Evolutionary conservation across 2,329 filamentous ascomycete genomes (phyloP).

Genomic region (Fusarium luffae): DNA sequence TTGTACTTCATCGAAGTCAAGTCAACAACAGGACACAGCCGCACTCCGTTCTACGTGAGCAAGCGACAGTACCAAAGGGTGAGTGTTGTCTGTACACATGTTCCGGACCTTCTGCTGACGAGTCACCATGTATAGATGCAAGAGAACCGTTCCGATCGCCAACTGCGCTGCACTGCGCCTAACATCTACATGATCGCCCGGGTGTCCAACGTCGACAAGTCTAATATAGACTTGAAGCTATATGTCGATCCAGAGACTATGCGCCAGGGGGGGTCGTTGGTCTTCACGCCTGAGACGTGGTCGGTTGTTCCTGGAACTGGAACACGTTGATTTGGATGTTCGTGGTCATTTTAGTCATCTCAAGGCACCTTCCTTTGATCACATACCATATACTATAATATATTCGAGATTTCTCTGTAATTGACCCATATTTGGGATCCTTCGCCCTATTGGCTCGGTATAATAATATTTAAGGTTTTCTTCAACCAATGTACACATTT

Average conservation of each 20-base stretch:
- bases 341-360: neutral
- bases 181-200: constrained; percentile 58
- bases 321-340: neutral
- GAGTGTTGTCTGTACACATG: too few relatives aligned
- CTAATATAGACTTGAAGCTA: constrained; percentile 48
- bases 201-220: constrained; percentile 52
- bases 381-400: too few relatives aligned
- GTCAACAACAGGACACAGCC: constrained; percentile 53
- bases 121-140: too few relatives aligned
- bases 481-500: neutral
- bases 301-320: constrained; percentile 22
- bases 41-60: constrained; percentile 60
- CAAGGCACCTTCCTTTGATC: too few relatives aligned
- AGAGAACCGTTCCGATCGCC: too few relatives aligned
- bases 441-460: too few relatives aligned
- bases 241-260: constrained; percentile 54
- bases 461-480: neutral
- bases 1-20: constrained; percentile 65
- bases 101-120: too few relatives aligned
- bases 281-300: constrained; percentile 33
- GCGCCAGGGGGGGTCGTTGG: constrained; percentile 37
- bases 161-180: too few relatives aligned
- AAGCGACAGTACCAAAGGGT: constrained; percentile 56
- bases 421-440: too few relatives aligned
- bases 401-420: too few relatives aligned